A percentile compares a stretch with the other conserved stretches of the same genome.
phyloP scores from a whole-genome alignment of 2,329 filamentous ascomycete genomes.

The Seiridium cupressi region DNA sequence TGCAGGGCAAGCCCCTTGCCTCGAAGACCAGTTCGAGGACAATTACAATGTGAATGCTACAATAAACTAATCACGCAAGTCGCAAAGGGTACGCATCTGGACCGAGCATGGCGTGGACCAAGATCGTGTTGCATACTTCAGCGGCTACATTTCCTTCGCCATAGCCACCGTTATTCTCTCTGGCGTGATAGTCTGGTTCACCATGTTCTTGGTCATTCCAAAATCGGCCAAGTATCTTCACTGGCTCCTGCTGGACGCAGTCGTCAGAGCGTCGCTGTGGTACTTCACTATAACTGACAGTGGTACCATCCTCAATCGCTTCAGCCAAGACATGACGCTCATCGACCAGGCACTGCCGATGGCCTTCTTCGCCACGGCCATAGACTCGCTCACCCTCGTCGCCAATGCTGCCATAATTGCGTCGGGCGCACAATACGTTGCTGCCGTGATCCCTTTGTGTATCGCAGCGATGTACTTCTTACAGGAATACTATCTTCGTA shows the following conservation, averaged over 20 bases:
- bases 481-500: slow-evolving; percentile 44
- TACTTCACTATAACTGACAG: slow-evolving; percentile 2
- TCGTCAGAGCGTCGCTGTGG: not conserved
- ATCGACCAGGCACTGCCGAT: slow-evolving; percentile 40
- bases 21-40: not conserved
- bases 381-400: slow-evolving; percentile 34
- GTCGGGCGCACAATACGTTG: slow-evolving; percentile 39
- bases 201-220: not conserved
- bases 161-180: not conserved
- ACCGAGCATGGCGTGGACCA: slow-evolving; percentile 3
- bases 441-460: not conserved
- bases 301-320: not conserved
- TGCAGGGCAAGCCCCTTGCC: not conserved
- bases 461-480: slow-evolving; percentile 34
- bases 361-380: slow-evolving; percentile 21
- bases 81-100: slow-evolving; percentile 1
- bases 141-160: not conserved
- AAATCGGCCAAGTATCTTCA: not conserved
- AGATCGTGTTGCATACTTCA: not conserved
- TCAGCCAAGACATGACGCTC: slow-evolving; percentile 42
- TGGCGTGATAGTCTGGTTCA: not conserved
- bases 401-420: slow-evolving; percentile 35
- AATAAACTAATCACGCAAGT: not conserved
- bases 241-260: not conserved
- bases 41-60: not conserved